Evolutionary conservation across 2,329 filamentous ascomycete species (phyloP), one percentile per base, ranked within the genome.

Genomic region (Aspergillus ibericus): DNA sequence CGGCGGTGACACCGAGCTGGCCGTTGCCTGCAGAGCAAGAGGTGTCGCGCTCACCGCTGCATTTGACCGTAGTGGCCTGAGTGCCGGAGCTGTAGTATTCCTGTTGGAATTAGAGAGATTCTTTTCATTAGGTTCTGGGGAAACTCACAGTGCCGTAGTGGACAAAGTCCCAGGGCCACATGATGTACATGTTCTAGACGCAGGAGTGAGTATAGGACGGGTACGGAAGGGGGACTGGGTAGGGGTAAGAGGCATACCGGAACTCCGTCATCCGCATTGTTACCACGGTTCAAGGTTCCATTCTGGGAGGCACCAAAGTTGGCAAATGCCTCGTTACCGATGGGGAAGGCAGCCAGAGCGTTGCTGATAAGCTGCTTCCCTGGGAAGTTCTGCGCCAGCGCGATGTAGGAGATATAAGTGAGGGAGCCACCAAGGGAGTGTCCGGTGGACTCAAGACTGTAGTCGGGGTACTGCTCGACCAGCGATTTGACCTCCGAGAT

Each of bases 331-430:
- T 51, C 36, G 22, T 71, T 72, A 2, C 70, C 71, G 47, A 73
- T 73, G 5, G 71, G 71, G 18, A 70, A 73, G 8, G 71, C 70
- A 53, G 70, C 70, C 22, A 73, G 56, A 5, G 71, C 70, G 64
- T 69, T 70, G 56, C 71, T 71, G 4, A 55, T 67, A n/a, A 73
- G 56, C n/a, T 56, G 13, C 34, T 67, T 71, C 7, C 49, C 62
- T 1, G 71, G 70, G 57, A 73, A 73, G 47, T 72, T 70, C 34
- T 71, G 66, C 1, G 69, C 59, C 18, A 73, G 59, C 16, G 69
- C 70, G 27, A 73, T 66, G 47, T 72, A 72, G 12, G 70, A 71
- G 34, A 73, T 58, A 47, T 71, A 73, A 1, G 71, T 73, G 9
- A 72, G 66, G 1, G 71, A 35, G 6, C 71, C 70, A 38, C 70